Conservation (phyloP, 2,329 filamentous ascomycete species). For the Trichoderma sp. region DNA sequence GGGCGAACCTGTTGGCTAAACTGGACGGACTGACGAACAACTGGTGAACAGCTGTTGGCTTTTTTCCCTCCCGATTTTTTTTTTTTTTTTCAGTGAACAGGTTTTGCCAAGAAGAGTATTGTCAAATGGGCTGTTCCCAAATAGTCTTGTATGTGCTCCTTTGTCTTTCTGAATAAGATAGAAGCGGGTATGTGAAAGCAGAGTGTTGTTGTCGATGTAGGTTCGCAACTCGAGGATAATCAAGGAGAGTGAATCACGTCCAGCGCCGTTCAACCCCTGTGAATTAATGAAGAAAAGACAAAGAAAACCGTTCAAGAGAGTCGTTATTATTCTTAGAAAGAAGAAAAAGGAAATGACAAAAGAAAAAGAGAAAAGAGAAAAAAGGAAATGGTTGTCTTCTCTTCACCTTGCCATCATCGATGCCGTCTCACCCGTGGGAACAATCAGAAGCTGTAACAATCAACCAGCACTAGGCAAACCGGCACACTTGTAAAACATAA, state of each 20-base stretch:
- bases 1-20: background rate
- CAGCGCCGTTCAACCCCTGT: slow-evolving; percentile 20
- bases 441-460: slow-evolving; percentile 12
- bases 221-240: slow-evolving; percentile 3
- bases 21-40: background rate
- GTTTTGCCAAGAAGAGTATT: background rate
- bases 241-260: slow-evolving; percentile 21
- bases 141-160: background rate
- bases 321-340: background rate
- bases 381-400: background rate
- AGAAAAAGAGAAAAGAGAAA: background rate
- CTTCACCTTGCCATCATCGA: slow-evolving; percentile 15
- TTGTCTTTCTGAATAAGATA: background rate
- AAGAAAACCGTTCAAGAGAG: background rate
- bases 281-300: background rate
- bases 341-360: background rate
- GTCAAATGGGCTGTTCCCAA: background rate
- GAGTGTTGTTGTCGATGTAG: slow-evolving; percentile 1
- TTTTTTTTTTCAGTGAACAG: background rate
- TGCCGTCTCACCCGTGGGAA: background rate
- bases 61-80: background rate
- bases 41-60: slow-evolving; percentile 10
- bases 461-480: slow-evolving; percentile 16
- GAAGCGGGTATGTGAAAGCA: background rate
- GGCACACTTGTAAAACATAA: slow-evolving; percentile 17